Percentiles rank a stretch among this genome's conserved stretches.
Evolutionary conservation across 805 yeast species (phyloP).

Genomic region (Starmera quercuum): DNA sequence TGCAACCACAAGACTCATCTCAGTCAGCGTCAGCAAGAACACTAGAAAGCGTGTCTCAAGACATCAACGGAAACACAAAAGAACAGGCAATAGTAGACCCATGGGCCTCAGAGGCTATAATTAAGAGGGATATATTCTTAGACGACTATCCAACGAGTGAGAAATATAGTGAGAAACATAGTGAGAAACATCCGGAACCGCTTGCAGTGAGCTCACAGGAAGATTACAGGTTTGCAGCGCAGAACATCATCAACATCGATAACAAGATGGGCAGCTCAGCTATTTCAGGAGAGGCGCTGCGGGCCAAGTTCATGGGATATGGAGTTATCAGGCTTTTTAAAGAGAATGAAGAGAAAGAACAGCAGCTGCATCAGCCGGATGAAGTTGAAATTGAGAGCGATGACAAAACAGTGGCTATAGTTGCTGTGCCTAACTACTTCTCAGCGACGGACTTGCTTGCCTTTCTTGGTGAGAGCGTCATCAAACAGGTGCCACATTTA

Average conservation of each 20-base stretch:
- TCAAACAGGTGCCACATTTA: conserved; percentile 56
- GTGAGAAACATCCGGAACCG: too few species aligned
- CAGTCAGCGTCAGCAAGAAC: too few species aligned
- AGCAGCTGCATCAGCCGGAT: conserved; percentile 5
- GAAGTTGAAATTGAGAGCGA: conserved; percentile 35
- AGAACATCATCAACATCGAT: background rate
- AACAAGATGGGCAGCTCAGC: background rate
- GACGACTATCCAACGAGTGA: too few species aligned
- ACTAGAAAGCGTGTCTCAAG: too few species aligned
- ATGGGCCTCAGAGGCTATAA: too few species aligned
- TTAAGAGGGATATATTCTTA: too few species aligned
- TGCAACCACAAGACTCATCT: too few species aligned
- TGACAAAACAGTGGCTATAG: conserved; percentile 63
- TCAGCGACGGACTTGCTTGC: conserved; percentile 80
- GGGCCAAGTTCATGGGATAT: conserved; percentile 58
- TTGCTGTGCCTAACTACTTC: conserved; percentile 85
- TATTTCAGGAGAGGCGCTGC: conserved; percentile 8
- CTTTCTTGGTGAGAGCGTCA: conserved; percentile 59
- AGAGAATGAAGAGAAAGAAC: conserved; percentile 36
- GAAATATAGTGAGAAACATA: too few species aligned
- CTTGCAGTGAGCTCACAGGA: too few species aligned
- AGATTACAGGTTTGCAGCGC: conserved; percentile 27
- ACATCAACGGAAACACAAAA: too few species aligned
- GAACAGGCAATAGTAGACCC: too few species aligned
- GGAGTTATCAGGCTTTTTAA: conserved; percentile 68